Evolutionary conservation across 306 rosid species (phyloP).

Genomic region (Prunus campanulata): DNA sequence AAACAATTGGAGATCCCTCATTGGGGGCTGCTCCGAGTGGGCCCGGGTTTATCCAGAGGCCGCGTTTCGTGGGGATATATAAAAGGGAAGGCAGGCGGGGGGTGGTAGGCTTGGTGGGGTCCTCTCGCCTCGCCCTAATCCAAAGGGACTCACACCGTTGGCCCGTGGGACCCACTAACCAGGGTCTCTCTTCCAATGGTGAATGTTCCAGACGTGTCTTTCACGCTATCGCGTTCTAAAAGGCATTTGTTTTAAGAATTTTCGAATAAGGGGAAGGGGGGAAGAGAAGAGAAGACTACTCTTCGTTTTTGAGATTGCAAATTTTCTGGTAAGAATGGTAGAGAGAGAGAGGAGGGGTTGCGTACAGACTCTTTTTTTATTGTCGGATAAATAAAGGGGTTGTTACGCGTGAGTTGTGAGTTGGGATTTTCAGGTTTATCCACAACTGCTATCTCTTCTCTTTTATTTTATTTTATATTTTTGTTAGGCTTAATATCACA

Average conservation of each 20-base stretch:
- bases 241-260: neutral
- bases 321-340: neutral
- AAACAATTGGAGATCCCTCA: neutral
- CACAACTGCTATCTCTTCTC: too few relatives aligned
- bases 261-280: neutral
- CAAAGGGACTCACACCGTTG: neutral
- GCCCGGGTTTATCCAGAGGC: slow-evolving; percentile 29
- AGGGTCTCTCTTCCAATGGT: neutral
- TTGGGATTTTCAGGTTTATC: too few relatives aligned
- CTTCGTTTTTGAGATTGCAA: too few relatives aligned
- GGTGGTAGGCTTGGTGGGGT: neutral
- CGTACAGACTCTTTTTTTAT: neutral
- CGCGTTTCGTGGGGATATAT: slow-evolving; percentile 28
- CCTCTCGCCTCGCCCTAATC: neutral
- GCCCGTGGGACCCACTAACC: slow-evolving; percentile 17
- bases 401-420: too few relatives aligned
- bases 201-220: slow-evolving; percentile 35
- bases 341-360: neutral
- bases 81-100: neutral
- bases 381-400: too few relatives aligned
- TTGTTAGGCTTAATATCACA: too few relatives aligned
- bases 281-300: neutral
- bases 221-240: slow-evolving; percentile 13
- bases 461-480: too few relatives aligned
- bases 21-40: slow-evolving; percentile 2